Conservation (phyloP, 345 rosid species). For the Camelina laxa region DNA sequence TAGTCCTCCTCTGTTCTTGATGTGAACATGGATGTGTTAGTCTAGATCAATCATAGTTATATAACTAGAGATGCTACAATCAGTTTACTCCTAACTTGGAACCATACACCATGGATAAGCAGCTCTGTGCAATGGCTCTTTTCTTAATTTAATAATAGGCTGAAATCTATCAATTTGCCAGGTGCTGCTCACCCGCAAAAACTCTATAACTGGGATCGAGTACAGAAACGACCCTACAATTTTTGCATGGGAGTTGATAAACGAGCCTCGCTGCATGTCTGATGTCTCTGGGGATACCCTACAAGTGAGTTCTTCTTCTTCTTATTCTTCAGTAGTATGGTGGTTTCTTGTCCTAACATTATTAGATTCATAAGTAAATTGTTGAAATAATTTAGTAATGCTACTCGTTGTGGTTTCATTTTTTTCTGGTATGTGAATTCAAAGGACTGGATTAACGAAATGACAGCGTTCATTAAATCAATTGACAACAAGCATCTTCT, state of each 20-base stretch:
- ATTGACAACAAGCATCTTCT: constrained; percentile 85
- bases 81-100: no score
- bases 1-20: constrained; percentile 4
- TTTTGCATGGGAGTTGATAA: constrained; percentile 95
- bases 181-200: constrained; percentile 82
- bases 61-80: background rate
- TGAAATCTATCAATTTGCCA: constrained; percentile 33
- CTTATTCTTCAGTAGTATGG: background rate
- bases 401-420: constrained; percentile 2
- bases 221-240: constrained; percentile 89
- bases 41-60: background rate
- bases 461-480: constrained; percentile 81
- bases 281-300: constrained; percentile 94
- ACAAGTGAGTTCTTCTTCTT: constrained; percentile 62
- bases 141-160: no score
- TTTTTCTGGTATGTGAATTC: constrained; percentile 30
- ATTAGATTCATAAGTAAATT: background rate
- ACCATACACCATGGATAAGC: no score
- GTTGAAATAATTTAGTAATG: background rate
- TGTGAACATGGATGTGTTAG: background rate
- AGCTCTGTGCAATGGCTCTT: no score
- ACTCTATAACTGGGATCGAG: constrained; percentile 84
- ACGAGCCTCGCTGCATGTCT: constrained; percentile 92
- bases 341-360: constrained; percentile 6
- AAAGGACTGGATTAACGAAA: constrained; percentile 92